A percentile compares a stretch with the other conserved stretches of the same genome.
Evolutionary conservation across 2,329 filamentous ascomycete species (phyloP).

Genomic region (Cryphonectria radicalis): DNA sequence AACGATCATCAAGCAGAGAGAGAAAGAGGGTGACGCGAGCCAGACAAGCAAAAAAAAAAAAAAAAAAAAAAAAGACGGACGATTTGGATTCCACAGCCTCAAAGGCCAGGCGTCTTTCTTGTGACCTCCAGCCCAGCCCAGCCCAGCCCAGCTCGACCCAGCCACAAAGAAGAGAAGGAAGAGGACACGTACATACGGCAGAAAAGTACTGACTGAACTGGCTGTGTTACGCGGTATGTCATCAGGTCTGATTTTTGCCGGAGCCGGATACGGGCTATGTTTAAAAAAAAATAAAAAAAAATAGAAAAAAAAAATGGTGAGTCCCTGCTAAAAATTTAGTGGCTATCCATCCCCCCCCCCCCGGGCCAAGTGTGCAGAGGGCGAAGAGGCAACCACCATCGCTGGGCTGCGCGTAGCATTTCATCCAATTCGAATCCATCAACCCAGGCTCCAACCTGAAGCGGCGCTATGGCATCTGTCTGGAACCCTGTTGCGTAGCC

Average conservation of each 20-base stretch:
- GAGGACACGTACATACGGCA: conserved; percentile 4
- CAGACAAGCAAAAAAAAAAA: not conserved
- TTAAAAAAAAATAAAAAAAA: not conserved
- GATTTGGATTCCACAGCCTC: conserved; percentile 12
- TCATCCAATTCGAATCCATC: conserved; percentile 1
- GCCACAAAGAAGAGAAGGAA: not conserved
- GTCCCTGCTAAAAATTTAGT: not conserved
- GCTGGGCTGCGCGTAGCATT: conserved; percentile 4
- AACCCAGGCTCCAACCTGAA: not conserved
- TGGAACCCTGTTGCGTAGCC: conserved; percentile 1
- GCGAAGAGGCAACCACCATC: not conserved
- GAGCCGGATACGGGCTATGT: conserved; percentile 10
- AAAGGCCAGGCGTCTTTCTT: not conserved
- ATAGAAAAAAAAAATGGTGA: not conserved
- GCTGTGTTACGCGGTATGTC: not conserved
- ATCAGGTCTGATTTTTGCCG: not conserved
- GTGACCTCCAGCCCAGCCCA: not conserved
- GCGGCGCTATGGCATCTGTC: not conserved
- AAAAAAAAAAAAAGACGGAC: not conserved
- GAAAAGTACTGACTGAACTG: not conserved
- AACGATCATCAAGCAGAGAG: not conserved
- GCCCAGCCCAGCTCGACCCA: not conserved
- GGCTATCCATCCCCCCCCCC: not conserved
- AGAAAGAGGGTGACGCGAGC: conserved; percentile 4
- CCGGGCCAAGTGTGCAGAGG: not conserved